Conservation (phyloP, 2,329 filamentous ascomycete genomes). For the Fusarium subtropicale region DNA sequence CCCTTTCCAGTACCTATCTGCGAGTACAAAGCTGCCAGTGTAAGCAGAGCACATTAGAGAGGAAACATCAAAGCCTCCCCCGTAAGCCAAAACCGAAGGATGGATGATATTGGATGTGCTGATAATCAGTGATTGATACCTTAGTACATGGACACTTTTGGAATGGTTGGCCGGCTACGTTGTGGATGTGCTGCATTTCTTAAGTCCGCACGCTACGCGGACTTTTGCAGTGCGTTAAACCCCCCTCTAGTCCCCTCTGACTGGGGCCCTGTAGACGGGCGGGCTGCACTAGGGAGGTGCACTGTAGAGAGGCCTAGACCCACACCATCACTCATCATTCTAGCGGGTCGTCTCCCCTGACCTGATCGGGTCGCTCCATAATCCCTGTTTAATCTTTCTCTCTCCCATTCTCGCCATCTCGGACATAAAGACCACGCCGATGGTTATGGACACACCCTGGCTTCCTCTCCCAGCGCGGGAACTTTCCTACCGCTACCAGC, state of each 20-base stretch:
- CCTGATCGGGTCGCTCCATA: constrained; percentile 23
- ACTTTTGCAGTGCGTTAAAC: constrained; percentile 8
- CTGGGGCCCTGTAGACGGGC: not conserved
- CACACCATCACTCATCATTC: constrained; percentile 25
- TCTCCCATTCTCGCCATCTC: constrained; percentile 49
- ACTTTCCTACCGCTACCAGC: constrained; percentile 32
- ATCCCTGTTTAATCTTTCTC: constrained; percentile 30
- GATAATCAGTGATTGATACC: constrained; percentile 7
- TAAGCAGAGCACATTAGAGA: constrained; percentile 39
- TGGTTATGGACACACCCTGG: constrained; percentile 40
- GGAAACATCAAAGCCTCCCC: constrained; percentile 29
- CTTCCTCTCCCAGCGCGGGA: constrained; percentile 18
- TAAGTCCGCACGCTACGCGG: constrained; percentile 11
- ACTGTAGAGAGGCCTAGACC: not conserved
- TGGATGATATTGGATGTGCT: not conserved
- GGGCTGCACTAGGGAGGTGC: not conserved
- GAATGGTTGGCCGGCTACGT: not conserved
- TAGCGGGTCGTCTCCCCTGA: constrained; percentile 22
- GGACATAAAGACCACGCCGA: constrained; percentile 58
- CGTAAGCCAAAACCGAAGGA: constrained; percentile 27
- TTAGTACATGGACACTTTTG: not conserved
- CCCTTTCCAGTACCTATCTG: not conserved
- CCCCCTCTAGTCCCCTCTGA: not conserved
- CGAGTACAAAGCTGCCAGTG: not conserved
- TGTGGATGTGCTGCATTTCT: not conserved